Evolutionary conservation across 2,329 filamentous ascomycete species (phyloP).

Genomic region (Ramichloridium luteum): DNA sequence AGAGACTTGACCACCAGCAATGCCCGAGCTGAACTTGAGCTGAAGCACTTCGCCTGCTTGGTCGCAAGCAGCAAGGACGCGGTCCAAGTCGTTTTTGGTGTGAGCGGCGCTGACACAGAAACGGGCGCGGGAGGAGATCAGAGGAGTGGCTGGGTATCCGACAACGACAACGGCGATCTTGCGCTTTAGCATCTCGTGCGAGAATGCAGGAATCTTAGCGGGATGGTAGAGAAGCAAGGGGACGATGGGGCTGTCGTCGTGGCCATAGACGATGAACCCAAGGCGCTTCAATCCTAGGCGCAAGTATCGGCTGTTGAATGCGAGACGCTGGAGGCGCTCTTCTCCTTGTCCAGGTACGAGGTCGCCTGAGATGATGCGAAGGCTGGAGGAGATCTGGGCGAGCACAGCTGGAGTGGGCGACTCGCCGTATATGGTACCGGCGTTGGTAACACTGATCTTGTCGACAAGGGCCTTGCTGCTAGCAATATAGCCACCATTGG

Average conservation of each 20-base stretch:
- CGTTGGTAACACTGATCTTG: constrained; percentile 76
- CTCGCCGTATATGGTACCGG: constrained; percentile 77
- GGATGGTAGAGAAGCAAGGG: constrained; percentile 91
- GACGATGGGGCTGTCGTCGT: constrained; percentile 96
- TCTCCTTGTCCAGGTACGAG: constrained; percentile 82
- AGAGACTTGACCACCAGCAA: constrained; percentile 64
- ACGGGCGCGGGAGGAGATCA: constrained; percentile 85
- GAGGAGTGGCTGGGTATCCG: constrained; percentile 88
- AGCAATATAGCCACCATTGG: constrained; percentile 91
- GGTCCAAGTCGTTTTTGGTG: constrained; percentile 95
- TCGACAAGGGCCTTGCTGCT: constrained; percentile 84
- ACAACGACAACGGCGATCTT: constrained; percentile 97
- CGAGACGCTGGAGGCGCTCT: constrained; percentile 86
- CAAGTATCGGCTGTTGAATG: constrained; percentile 98
- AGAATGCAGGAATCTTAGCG: constrained; percentile 98
- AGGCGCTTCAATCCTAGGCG: constrained; percentile 92
- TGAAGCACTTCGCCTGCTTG: constrained; percentile 86
- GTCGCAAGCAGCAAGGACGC: constrained; percentile 77
- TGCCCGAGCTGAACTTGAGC: constrained; percentile 91
- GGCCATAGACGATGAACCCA: constrained; percentile 90
- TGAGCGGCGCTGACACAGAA: constrained; percentile 95
- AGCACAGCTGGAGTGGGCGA: constrained; percentile 77
- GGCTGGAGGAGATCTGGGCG: constrained; percentile 75
- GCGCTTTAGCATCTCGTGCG: constrained; percentile 93
- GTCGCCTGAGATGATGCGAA: constrained; percentile 82